A percentile compares a stretch with the other conserved stretches of the same genome.
Evolutionary conservation across 306 rosid species (phyloP).

Genomic region (Vachellia pachyceras): DNA sequence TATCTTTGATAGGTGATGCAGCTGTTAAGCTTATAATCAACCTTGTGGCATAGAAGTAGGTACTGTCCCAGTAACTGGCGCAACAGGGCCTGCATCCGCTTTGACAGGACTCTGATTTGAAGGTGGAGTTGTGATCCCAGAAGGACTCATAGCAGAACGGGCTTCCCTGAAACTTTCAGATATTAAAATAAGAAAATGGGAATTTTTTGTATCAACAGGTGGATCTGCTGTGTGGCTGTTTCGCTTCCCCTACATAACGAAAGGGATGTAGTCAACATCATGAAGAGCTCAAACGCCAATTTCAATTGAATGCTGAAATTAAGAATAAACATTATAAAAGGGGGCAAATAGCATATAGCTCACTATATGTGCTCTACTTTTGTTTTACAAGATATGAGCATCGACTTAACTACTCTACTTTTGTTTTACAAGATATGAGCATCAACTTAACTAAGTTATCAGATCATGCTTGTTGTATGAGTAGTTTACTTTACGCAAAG

Average conservation of each 20-base stretch:
- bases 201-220: conserved; percentile 67
- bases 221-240: conserved; percentile 70
- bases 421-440: not conserved
- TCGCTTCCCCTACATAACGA: conserved; percentile 79
- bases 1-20: conserved; percentile 19
- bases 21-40: conserved; percentile 34
- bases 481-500: conserved; percentile 22
- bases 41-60: conserved; percentile 83
- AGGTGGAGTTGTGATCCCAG: conserved; percentile 75
- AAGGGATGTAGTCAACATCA: conserved; percentile 41
- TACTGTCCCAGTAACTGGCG: conserved; percentile 76
- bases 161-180: conserved; percentile 94
- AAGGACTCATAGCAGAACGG: conserved; percentile 71
- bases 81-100: conserved; percentile 69
- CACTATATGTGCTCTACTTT: not conserved
- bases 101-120: conserved; percentile 87
- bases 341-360: not conserved
- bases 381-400: not conserved
- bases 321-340: not conserved
- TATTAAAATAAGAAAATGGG: conserved; percentile 75
- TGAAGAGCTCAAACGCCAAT: not conserved
- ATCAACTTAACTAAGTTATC: not conserved
- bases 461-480: not conserved
- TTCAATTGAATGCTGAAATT: conserved; percentile 3
- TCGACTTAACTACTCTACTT: not conserved